Evolutionary conservation across 2,329 filamentous ascomycete species (phyloP).

Genomic region (Pseudogymnoascus sp.): DNA sequence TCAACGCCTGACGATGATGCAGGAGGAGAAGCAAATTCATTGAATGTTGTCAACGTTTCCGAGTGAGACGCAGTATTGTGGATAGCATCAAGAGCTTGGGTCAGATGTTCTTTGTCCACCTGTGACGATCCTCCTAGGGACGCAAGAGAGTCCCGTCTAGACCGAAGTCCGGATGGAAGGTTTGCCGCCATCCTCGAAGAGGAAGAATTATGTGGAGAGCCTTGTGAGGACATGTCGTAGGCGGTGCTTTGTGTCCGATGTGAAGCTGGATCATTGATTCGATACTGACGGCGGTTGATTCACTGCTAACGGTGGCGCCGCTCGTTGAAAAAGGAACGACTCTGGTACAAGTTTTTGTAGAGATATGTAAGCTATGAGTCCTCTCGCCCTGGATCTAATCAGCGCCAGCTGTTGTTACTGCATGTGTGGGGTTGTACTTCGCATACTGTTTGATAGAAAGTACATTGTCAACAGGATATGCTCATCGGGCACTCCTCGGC

Average conservation of each 20-base stretch:
- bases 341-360: background rate
- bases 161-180: slow-evolving; percentile 20
- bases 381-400: background rate
- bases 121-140: slow-evolving; percentile 42
- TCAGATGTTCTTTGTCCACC: slow-evolving; percentile 65
- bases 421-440: background rate
- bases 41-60: slow-evolving; percentile 81
- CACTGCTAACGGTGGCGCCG: background rate
- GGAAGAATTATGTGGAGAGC: slow-evolving; percentile 21
- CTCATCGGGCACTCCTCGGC: slow-evolving; percentile 2
- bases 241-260: background rate
- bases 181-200: slow-evolving; percentile 15
- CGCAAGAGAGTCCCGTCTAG: slow-evolving; percentile 37
- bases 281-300: background rate
- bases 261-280: background rate
- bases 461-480: slow-evolving; percentile 4
- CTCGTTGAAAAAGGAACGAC: background rate
- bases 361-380: background rate
- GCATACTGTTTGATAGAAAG: background rate
- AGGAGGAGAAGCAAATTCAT: slow-evolving; percentile 74
- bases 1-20: slow-evolving; percentile 51
- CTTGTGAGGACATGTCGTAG: slow-evolving; percentile 24
- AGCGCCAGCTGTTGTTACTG: background rate
- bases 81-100: slow-evolving; percentile 75
- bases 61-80: slow-evolving; percentile 83